These are phyloP conservation scores for Gymnopus androsaceus DNA, from an alignment of 1,284 basidiomycete species.

Conservation along the genomic window DNA sequence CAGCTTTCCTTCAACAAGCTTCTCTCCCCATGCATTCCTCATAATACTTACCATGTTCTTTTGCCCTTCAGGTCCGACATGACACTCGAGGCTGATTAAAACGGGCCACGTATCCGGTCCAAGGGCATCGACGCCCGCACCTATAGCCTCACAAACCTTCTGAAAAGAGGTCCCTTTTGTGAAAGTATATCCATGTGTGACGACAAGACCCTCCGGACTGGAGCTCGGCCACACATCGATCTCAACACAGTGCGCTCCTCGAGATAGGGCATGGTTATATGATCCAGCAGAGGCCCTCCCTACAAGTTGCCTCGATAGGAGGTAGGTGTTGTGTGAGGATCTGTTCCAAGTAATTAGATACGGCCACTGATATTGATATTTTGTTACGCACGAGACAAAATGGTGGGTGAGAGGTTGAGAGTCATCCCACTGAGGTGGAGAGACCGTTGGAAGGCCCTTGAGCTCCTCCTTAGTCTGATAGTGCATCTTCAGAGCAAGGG, in stretches of 20 bases:
- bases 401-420: constrained; percentile 52
- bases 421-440: constrained; percentile 40
- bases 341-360: constrained; percentile 28
- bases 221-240: constrained; percentile 64
- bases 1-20: constrained; percentile 45
- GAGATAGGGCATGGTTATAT: constrained; percentile 57
- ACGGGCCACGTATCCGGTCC: constrained; percentile 52
- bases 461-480: constrained; percentile 39
- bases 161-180: constrained; percentile 50
- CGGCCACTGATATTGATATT: background rate
- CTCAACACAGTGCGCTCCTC: constrained; percentile 64
- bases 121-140: constrained; percentile 34
- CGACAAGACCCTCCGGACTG: constrained; percentile 51
- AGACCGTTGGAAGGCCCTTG: constrained; percentile 37
- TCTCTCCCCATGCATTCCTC: constrained; percentile 55
- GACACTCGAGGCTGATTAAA: constrained; percentile 66
- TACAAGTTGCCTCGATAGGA: constrained; percentile 59
- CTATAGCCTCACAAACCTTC: constrained; percentile 56
- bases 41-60: constrained; percentile 57
- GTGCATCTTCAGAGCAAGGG: background rate
- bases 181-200: constrained; percentile 63
- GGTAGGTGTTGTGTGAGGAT: constrained; percentile 69
- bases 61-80: constrained; percentile 54
- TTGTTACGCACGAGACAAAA: constrained; percentile 56
- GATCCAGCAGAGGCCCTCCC: constrained; percentile 55